These are phyloP conservation scores for Teratosphaeria gauchensis DNA, from an alignment of 2,329 filamentous ascomycete species.

Conservation along the genomic window DNA sequence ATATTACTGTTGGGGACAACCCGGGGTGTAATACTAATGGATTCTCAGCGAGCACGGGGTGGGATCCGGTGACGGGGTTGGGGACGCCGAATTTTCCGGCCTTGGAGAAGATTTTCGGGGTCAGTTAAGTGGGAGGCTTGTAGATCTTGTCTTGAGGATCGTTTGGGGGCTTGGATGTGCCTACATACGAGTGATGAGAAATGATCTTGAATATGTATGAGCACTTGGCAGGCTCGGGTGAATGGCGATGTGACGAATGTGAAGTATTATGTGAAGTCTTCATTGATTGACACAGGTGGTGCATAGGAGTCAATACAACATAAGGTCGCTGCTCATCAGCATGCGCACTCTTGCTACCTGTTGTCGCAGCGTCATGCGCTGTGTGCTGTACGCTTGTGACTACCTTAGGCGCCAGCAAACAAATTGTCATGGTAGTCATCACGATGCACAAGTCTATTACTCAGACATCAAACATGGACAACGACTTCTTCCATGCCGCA, in stretches of 20 bases:
- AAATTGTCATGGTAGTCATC: not conserved
- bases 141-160: not conserved
- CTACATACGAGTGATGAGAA: not conserved
- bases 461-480: not conserved
- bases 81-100: constrained; percentile 20
- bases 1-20: constrained; percentile 28
- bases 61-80: constrained; percentile 25
- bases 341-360: not conserved
- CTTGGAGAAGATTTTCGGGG: constrained; percentile 14
- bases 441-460: not conserved
- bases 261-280: not conserved
- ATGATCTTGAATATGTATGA: not conserved
- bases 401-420: not conserved
- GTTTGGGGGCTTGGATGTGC: not conserved
- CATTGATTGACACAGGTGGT: not conserved
- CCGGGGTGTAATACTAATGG: constrained; percentile 23
- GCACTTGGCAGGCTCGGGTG: not conserved
- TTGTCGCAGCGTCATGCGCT: not conserved
- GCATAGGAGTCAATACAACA: not conserved
- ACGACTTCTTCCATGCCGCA: not conserved
- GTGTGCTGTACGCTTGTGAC: not conserved
- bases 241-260: not conserved
- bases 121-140: not conserved
- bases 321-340: not conserved
- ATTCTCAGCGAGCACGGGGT: constrained; percentile 17